A percentile compares a stretch with the other conserved stretches of the same genome.
Evolutionary conservation across 257 asterid species (phyloP).

Genomic region (Solanum raphanifolium): DNA sequence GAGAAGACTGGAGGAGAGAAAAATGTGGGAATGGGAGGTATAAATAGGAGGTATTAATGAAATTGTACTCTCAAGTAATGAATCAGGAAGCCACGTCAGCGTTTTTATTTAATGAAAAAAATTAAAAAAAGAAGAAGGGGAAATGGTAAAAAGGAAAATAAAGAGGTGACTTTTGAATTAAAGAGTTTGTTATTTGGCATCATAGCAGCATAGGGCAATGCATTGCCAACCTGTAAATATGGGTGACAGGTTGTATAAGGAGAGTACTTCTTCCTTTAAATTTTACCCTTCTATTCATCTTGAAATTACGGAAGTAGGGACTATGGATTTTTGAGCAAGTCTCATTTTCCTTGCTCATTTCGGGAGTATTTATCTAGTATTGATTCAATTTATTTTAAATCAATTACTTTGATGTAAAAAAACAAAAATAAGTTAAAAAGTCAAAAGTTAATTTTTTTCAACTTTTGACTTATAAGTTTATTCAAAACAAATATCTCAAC

Average conservation of each 20-base stretch:
- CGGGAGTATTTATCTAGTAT: background rate
- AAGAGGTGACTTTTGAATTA: background rate
- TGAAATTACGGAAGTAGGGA: background rate
- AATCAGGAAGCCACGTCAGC: conserved; percentile 46
- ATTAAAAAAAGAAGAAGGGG: background rate
- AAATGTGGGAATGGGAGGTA: background rate
- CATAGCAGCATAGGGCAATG: background rate
- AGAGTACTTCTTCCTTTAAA: background rate
- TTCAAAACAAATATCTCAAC: background rate
- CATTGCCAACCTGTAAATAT: conserved; percentile 56
- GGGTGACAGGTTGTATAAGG: conserved; percentile 50
- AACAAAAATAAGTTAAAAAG: no score
- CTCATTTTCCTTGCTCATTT: background rate
- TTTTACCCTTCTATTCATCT: background rate
- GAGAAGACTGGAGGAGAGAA: background rate
- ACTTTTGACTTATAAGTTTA: background rate
- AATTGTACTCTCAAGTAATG: conserved; percentile 30
- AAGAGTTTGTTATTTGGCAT: background rate
- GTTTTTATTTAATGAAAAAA: background rate
- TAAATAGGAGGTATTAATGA: conserved; percentile 6
- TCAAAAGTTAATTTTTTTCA: no score
- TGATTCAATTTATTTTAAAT: background rate
- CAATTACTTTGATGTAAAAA: no score
- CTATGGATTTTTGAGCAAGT: background rate
- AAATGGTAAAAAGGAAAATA: background rate